Conservation (phyloP, 1,284 basidiomycete genomes). For the Naganishia sp. region DNA sequence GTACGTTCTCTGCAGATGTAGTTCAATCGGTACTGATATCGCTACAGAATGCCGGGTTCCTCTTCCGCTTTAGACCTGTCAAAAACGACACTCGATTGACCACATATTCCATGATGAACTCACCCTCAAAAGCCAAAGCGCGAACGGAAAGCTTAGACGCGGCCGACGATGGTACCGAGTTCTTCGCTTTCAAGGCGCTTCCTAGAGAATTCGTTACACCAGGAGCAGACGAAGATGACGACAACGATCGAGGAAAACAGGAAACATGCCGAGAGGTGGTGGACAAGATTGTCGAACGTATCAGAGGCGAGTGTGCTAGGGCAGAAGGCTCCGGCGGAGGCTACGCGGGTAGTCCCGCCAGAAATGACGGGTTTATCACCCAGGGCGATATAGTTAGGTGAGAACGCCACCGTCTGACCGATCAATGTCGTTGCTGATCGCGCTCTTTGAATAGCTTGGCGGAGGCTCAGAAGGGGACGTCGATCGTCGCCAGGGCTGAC, state of each 20-base stretch:
- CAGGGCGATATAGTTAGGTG: constrained; percentile 78
- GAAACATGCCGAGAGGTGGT: constrained; percentile 74
- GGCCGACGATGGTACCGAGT: constrained; percentile 36
- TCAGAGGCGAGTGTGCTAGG: constrained; percentile 68
- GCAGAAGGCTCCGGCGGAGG: constrained; percentile 33
- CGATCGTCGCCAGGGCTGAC: constrained; percentile 82
- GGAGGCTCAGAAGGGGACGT: constrained; percentile 78
- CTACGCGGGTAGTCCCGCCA: constrained; percentile 54
- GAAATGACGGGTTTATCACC: constrained; percentile 59
- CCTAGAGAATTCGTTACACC: constrained; percentile 49
- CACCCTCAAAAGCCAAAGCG: constrained; percentile 9
- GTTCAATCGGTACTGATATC: not conserved
- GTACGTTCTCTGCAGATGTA: constrained; percentile 30
- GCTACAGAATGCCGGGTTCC: constrained; percentile 72
- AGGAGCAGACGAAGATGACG: constrained; percentile 38
- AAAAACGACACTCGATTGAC: constrained; percentile 69
- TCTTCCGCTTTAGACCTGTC: constrained; percentile 69
- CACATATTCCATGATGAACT: constrained; percentile 79
- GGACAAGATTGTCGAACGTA: constrained; percentile 68
- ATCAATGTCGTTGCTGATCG: constrained; percentile 10
- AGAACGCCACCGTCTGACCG: constrained; percentile 40
- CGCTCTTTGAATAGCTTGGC: constrained; percentile 60
- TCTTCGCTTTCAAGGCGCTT: constrained; percentile 57
- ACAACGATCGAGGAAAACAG: constrained; percentile 60
- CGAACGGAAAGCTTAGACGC: not conserved